phyloP scores from a whole-genome alignment of 2,329 filamentous ascomycete species.

The Mollisia scopiformis region DNA sequence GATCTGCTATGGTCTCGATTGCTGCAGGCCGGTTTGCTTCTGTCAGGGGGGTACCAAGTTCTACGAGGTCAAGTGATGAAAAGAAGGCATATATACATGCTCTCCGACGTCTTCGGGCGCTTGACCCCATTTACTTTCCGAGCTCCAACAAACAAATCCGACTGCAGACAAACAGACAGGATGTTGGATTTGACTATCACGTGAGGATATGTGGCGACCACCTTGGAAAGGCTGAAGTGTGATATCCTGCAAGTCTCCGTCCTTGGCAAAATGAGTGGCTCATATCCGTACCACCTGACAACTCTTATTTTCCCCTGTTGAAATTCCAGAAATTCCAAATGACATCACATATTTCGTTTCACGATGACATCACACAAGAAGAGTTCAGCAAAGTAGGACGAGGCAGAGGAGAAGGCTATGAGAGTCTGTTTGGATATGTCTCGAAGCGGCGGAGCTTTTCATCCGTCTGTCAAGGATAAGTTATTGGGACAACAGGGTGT shows the following conservation, averaged over 20 bases:
- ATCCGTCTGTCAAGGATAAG: conserved; percentile 1
- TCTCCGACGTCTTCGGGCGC: neutral
- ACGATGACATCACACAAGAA: conserved; percentile 10
- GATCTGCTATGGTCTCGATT: too few relatives aligned
- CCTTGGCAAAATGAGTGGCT: too few relatives aligned
- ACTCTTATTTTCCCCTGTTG: neutral
- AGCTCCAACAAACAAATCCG: too few relatives aligned
- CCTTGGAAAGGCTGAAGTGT: too few relatives aligned
- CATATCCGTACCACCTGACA: neutral
- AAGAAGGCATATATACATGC: neutral
- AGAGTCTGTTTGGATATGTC: neutral
- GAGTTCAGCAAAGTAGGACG: neutral
- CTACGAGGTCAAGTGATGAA: neutral
- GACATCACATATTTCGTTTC: conserved; percentile 5
- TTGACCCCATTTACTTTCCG: too few relatives aligned
- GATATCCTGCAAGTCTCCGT: neutral
- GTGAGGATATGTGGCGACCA: too few relatives aligned
- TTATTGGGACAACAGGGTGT: neutral
- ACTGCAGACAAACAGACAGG: too few relatives aligned
- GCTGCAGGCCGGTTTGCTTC: neutral
- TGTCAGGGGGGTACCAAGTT: neutral
- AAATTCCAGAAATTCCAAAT: neutral
- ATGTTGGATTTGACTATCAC: too few relatives aligned
- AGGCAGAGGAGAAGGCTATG: neutral
- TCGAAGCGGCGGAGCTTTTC: neutral